phyloP scores from a whole-genome alignment of 306 rosid genomes.

The Hippophae rhamnoides region DNA sequence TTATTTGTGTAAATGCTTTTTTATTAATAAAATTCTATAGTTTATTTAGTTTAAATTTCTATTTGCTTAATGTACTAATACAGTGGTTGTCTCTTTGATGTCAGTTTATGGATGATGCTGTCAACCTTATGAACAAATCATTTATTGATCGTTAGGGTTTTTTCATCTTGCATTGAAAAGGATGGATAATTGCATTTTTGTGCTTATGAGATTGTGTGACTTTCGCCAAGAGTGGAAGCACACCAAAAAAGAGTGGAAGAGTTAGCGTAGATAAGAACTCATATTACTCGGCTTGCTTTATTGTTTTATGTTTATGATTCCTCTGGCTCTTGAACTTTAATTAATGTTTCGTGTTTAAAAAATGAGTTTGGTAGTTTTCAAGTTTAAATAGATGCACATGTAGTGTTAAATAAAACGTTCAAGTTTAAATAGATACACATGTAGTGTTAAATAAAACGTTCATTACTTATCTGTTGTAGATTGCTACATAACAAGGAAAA shows the following conservation, averaged over 20 bases:
- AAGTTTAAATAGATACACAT: not conserved
- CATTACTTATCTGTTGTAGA: too few species aligned
- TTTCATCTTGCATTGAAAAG: conserved; percentile 4
- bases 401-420: not conserved
- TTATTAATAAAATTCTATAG: too few species aligned
- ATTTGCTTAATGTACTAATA: not conserved
- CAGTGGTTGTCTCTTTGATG: conserved; percentile 21
- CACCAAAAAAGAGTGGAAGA: conserved; percentile 10
- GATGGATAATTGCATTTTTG: conserved; percentile 20
- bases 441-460: not conserved
- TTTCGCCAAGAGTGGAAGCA: conserved; percentile 14
- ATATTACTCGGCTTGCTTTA: not conserved
- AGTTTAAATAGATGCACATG: not conserved
- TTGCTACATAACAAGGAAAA: too few species aligned
- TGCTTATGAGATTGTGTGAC: not conserved
- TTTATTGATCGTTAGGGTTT: conserved; percentile 60
- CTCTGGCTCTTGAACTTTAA: not conserved
- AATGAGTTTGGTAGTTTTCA: not conserved
- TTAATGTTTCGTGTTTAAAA: not conserved
- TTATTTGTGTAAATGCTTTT: too few species aligned
- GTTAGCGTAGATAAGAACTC: conserved; percentile 1
- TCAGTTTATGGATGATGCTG: conserved; percentile 91
- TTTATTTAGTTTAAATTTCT: too few species aligned
- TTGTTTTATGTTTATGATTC: conserved; percentile 1
- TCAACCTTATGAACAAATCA: conserved; percentile 83